Conservation (phyloP, 768 basidiomycete genomes). For the Coprinopsis sp. region DNA sequence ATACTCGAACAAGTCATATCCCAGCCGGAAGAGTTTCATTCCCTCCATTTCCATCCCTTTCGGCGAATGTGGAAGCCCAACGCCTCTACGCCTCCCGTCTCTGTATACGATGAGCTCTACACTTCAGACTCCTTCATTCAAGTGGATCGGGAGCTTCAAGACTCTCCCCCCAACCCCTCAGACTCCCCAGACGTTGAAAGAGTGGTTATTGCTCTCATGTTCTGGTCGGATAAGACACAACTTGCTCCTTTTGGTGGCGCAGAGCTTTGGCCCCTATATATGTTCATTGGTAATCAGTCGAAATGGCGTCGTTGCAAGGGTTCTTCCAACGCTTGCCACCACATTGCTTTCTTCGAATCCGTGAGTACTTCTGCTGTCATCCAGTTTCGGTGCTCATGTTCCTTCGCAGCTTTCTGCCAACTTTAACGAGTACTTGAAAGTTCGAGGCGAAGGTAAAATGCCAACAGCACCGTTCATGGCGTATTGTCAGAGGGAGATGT, state of each 20-base stretch:
- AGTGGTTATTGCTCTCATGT: too few relatives aligned
- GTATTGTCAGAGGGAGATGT: constrained; percentile 27
- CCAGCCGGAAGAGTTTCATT: constrained; percentile 4
- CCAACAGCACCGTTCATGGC: constrained; percentile 19
- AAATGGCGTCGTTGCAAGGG: constrained; percentile 31
- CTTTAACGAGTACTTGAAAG: constrained; percentile 15
- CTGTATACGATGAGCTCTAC: constrained; percentile 16
- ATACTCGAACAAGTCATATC: background rate
- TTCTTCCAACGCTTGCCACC: constrained; percentile 24
- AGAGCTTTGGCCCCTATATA: constrained; percentile 29
- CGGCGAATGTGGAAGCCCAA: constrained; percentile 8
- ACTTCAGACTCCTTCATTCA: constrained; percentile 16
- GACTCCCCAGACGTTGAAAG: constrained; percentile 17
- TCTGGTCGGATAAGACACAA: constrained; percentile 30
- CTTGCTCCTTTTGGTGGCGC: constrained; percentile 29
- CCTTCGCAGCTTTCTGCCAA: constrained; percentile 18
- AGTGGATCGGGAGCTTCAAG: constrained; percentile 9
- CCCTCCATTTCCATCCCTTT: constrained; percentile 13
- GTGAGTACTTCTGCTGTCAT: constrained; percentile 11
- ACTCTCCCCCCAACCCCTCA: background rate
- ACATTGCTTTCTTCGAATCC: constrained; percentile 36
- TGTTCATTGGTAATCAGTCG: constrained; percentile 30
- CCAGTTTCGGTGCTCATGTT: background rate
- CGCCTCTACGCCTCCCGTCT: constrained; percentile 5
- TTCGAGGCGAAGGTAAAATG: constrained; percentile 15